phyloP scores from a whole-genome alignment of 371 early-diverging fungal species.

The Nematocida ironsii region DNA sequence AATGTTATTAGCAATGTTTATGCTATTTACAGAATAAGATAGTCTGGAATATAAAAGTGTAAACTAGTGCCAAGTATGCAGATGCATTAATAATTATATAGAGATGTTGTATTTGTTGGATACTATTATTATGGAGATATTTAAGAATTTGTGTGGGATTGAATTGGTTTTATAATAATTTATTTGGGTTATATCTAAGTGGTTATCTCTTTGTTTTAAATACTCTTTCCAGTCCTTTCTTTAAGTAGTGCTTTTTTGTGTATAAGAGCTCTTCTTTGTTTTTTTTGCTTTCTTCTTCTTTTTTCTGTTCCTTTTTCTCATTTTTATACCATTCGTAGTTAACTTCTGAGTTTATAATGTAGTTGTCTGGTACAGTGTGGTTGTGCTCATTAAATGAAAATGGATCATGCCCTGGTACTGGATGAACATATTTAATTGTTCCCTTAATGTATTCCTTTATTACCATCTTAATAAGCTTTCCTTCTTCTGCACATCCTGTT shows the following conservation, averaged over 20 bases:
- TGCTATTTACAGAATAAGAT: no score
- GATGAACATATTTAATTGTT: slow-evolving; percentile 58
- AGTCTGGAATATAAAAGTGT: no score
- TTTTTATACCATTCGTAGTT: slow-evolving; percentile 35
- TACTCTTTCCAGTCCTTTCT: slow-evolving; percentile 32
- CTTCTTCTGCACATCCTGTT: slow-evolving; percentile 55
- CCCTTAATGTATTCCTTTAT: slow-evolving; percentile 66
- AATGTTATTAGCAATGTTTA: no score
- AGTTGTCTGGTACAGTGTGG: slow-evolving; percentile 36
- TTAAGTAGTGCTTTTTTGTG: slow-evolving; percentile 57
- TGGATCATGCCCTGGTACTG: not conserved
- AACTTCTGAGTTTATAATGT: slow-evolving; percentile 7
- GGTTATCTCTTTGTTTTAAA: slow-evolving; percentile 37
- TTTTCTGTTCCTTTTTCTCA: slow-evolving; percentile 1
- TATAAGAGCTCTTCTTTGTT: not conserved
- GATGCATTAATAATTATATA: no score
- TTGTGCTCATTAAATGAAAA: slow-evolving; percentile 30
- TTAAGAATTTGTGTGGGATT: no score
- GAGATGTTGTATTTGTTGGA: no score
- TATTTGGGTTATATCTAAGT: not conserved
- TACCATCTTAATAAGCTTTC: slow-evolving; percentile 62
- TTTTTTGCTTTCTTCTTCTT: slow-evolving; percentile 4
- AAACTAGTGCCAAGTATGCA: no score
- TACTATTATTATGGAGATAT: no score
- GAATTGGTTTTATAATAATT: not conserved